Conservation (phyloP, 352 stramenopile genomes). For the Globisporangium cystogenes region DNA sequence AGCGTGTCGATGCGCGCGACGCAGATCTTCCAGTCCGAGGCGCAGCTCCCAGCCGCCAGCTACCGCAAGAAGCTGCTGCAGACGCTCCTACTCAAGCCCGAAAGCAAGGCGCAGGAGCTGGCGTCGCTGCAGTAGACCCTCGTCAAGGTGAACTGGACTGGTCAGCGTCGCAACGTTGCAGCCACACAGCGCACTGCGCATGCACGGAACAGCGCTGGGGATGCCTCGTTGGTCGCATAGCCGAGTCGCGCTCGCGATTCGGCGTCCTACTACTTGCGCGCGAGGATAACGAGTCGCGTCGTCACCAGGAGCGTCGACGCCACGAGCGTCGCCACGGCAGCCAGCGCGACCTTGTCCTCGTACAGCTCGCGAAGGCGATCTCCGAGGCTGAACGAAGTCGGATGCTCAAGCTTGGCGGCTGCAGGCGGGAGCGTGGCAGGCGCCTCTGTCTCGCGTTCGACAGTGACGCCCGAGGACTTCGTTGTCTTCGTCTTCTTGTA, state of each 20-base stretch:
- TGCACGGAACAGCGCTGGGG: background rate
- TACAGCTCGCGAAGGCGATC: conserved; percentile 19
- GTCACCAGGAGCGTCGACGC: conserved; percentile 46
- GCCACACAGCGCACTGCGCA: background rate
- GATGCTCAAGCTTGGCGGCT: background rate
- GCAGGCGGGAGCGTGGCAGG: background rate
- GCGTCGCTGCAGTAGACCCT: background rate
- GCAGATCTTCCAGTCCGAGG: conserved; percentile 35
- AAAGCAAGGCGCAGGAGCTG: conserved; percentile 39
- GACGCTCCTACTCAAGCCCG: conserved; percentile 48
- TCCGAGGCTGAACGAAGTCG: background rate
- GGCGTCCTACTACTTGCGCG: conserved; percentile 21
- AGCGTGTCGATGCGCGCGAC: conserved; percentile 41
- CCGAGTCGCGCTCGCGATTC: background rate
- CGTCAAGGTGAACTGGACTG: too few species aligned
- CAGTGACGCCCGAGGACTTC: conserved; percentile 8
- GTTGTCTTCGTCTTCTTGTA: conserved; percentile 20
- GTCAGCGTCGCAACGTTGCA: too few species aligned
- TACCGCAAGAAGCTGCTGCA: conserved; percentile 58
- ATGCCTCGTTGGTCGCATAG: background rate
- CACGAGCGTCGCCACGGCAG: conserved; percentile 38
- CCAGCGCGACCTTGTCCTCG: conserved; percentile 53
- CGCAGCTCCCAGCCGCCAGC: conserved; percentile 40
- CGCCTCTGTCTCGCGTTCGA: background rate
- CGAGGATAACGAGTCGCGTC: conserved; percentile 29